Base-by-base conservation (phyloP, 768 basidiomycete genomes). In the Dictyophora rubrovolvata region DNA sequence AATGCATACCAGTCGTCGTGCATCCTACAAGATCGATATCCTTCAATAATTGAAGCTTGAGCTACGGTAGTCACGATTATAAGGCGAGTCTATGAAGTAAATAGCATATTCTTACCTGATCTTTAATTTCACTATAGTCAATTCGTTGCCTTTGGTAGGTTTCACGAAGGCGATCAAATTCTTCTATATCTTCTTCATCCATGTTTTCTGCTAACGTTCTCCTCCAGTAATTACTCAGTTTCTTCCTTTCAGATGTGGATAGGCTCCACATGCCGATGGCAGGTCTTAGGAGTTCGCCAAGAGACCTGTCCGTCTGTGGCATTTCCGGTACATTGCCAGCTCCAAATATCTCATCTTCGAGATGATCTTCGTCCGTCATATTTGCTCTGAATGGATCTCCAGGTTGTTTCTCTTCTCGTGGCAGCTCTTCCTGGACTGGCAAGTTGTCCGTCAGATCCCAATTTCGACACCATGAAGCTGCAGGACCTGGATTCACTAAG, bases 21-120 rank as follows among this genome's bases (percentile, higher is more conserved):
- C 86, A 88, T 6, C 85, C 89, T 50, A 89, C 79, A 18, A 91
- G 75, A 64, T 87, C 79, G 0, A 79, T 74, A 6, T 74, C 68
- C 34, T 68, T 66, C 6, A 91, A 72, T 6, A 90, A 69, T 5
- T 74, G 73, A 0, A 82, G 77, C 11, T 83, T 77, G 53, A 74
- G 69, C 87, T 89, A 62, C 20, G 21, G 55, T 8, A 51, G 8
- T 18, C 16, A 53, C 7, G 22, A n/a, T 18, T 14, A 61, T 33
- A 6, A 48, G 35, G 17, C 14, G n/a, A 54, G 35, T 46, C 46
- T 12, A 22, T 34, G 20, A 2, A 35, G 35, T 37, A 5, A 22
- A 42, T 55, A 28, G 20, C 23, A 14, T 54, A 11, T 20, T 65
- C 74, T 11, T 54, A 85, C 87, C 73, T 86, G 79, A 61, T 84